Evolutionary conservation across 2,329 filamentous ascomycete species (phyloP), one percentile per base, ranked within the genome.

Genomic region (Didymellaceae sp.): DNA sequence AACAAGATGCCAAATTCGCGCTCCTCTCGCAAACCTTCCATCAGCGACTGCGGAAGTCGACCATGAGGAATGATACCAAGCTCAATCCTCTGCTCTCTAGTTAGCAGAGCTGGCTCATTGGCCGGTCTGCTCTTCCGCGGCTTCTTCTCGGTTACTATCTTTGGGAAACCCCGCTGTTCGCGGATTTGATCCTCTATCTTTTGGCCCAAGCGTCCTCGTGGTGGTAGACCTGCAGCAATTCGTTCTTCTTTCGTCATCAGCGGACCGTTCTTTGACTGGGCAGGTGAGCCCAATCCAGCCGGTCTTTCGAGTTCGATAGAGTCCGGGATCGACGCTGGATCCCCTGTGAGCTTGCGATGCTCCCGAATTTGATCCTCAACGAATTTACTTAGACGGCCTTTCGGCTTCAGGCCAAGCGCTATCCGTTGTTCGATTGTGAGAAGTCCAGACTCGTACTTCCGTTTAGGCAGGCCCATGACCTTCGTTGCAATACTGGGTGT

Each of bases 191-290:
- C 60, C 33, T 68, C 55, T 5, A 61, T 46, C 28, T 44, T 55
- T 37, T 63, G 55, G 4, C 62, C 58, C 18, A 69, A 34, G 16
- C 65, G 57, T n/a, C 66, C 67, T 28, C 46, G 60, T 14, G 54
- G 45, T 4, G 67, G 60, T 10, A 70, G 38, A 6, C 65, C 66
- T 25, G 52, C 53, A 3, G 59, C 61, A n/a, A 60, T 54, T 24
- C 67, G 61, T 41, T 69, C 58, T 31, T 67, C 67, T 30, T 55
- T 61, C 24, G 66, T 62, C 58, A 71, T 61, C 2, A 68, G 51
- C 9, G 63, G 62, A 9, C 52, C 45, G 24, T 38, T 41, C 6
- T 47, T 33, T 14, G 48, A 21, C 13, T 56, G 46, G 2, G 31
- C 40, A 5, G 61, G 50, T 11, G 25, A n/a, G n/a, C n/a, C n/a